Evolutionary conservation across 352 stramenopile species (phyloP).

Genomic region (Globisporangium yorkense): DNA sequence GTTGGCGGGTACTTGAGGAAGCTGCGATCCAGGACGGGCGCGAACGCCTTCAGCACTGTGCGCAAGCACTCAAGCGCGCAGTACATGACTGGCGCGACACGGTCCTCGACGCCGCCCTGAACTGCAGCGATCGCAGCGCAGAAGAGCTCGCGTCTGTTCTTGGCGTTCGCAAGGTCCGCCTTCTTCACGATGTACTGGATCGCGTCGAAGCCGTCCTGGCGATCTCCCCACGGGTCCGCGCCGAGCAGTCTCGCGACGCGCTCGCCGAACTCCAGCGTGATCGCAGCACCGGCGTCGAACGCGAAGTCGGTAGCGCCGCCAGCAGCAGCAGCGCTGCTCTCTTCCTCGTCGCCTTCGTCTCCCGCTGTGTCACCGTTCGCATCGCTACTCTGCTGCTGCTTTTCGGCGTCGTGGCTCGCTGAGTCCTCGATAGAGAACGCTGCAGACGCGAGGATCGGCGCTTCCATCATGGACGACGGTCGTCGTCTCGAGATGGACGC

Average conservation of each 20-base stretch:
- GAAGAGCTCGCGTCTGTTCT: conserved; percentile 49
- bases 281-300: conserved; percentile 59
- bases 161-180: conserved; percentile 29
- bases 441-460: conserved; percentile 50
- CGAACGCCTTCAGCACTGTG: conserved; percentile 59
- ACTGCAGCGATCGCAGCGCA: conserved; percentile 58
- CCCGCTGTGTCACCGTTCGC: conserved; percentile 1
- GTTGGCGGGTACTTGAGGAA: conserved; percentile 37
- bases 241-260: conserved; percentile 55
- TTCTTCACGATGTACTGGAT: conserved; percentile 67
- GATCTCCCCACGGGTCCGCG: conserved; percentile 73
- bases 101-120: conserved; percentile 69
- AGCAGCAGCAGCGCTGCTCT: not conserved
- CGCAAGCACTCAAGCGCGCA: conserved; percentile 72
- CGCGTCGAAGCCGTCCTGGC: conserved; percentile 74
- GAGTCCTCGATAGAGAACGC: conserved; percentile 19
- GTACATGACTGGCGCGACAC: conserved; percentile 77
- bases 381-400: not conserved
- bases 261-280: conserved; percentile 67
- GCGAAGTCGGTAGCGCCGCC: conserved; percentile 16
- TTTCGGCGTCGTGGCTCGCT: conserved; percentile 17
- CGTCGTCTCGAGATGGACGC: conserved; percentile 14
- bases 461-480: conserved; percentile 22
- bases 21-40: conserved; percentile 34
- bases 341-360: conserved; percentile 2